Conservation (phyloP, 1,284 basidiomycete species). For the Austropuccinia psidii region DNA sequence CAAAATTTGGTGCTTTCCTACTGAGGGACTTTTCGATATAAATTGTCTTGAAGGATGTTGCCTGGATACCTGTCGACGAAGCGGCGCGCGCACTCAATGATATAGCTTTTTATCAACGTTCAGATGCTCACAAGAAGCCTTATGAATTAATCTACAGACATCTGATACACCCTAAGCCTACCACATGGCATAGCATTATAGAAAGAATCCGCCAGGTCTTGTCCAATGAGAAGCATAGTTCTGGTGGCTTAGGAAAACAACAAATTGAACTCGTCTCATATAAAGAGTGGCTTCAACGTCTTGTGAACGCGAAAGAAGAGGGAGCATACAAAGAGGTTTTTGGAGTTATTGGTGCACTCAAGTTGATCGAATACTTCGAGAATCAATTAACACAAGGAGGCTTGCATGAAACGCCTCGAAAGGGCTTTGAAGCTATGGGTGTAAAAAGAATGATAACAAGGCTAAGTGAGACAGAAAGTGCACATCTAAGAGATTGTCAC, state of each 20-base stretch:
- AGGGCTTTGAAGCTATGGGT: neutral
- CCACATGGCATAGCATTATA: neutral
- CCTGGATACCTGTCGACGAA: slow-evolving; percentile 3
- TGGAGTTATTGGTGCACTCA: neutral
- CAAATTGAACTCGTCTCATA: neutral
- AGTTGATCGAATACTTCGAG: neutral
- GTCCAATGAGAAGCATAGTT: neutral
- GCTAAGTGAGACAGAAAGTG: neutral
- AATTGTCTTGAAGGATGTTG: neutral
- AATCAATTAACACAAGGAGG: neutral
- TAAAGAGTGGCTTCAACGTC: neutral
- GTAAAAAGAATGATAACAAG: neutral
- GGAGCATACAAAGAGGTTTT: no score
- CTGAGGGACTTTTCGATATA: neutral
- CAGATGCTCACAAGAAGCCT: neutral
- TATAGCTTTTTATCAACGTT: neutral
- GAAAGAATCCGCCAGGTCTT: neutral
- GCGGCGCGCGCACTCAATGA: neutral
- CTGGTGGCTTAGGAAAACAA: no score
- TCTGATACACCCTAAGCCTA: neutral
- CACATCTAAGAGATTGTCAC: neutral
- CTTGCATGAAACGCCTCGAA: neutral
- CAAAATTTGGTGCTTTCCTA: neutral
- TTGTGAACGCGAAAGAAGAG: neutral
- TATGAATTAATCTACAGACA: neutral